Base-by-base conservation (phyloP, 2,329 filamentous ascomycete genomes). In the Paecilomyces fulvus region DNA sequence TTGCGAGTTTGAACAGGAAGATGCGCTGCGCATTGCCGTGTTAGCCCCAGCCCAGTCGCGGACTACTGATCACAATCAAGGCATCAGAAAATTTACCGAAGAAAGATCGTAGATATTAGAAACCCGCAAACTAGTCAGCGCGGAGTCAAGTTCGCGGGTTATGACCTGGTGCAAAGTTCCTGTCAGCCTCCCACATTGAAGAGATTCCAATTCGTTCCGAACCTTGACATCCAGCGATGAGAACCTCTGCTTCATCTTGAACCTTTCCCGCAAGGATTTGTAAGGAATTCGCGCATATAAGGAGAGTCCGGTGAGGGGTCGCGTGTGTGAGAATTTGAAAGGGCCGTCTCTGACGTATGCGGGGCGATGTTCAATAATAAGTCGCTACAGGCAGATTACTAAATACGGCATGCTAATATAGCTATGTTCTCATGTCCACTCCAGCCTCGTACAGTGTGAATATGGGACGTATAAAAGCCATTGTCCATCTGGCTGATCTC, bases 71-170 rank as follows among this genome's bases (percentile, higher is more conserved):
- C 37, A 43, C 4, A 17, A 31, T 37, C 11, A 30, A 23, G 28
- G 9, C 12, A 33, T 17, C 7, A 10, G 9, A 33, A 48, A 37
- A 54, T 75, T 31, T 75, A 83, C 80, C 62, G 91, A 91, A 60
- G 90, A 95, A 58, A 99, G 84, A 72, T 99, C 94, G 77, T 99
- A 97, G 71, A 96, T 87, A 70, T 99, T 99, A 60, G 89, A 85
- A 53, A 97, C 83, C 61, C 94, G 89, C 60, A 97, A 80, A 58
- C 84, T 84, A 57, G 87, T 83, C 55, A 99, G 81, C 61, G 81
- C 83, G 60, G 83, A 79, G 58, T 90, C 87, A 60, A 99, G 88
- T 81, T 99, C 94, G 71, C 95, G 90, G 56, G 91, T 88, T 69
- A 97, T 95, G 74, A 95, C 90, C 90, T 95, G 67, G 10, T 43